Evolutionary conservation across 805 yeast species (phyloP), one percentile per base, ranked within the genome.

Genomic region (Candida morakotiae): DNA sequence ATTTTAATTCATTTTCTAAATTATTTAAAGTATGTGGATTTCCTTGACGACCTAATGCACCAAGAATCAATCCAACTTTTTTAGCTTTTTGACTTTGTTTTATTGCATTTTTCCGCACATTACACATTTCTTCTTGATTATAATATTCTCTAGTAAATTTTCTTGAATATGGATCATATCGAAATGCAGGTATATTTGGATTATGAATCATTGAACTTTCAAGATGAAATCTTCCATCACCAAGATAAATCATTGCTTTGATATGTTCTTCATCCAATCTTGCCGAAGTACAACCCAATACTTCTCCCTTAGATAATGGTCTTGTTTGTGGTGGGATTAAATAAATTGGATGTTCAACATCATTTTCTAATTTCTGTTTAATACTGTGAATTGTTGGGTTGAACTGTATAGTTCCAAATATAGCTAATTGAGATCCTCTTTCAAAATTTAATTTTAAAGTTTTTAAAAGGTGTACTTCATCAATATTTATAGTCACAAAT

Each of bases 141-240:
- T 87, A 93, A 44, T 77, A 75, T 58, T 93, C 98, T 31, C 83
- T 63, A 1, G 98, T 89, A 61, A 93, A 87, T 54, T 85, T 88
- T 44, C 95, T 72, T 13, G 88, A 84, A 56, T 93, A 93, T 9
- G 98, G 98, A 55, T 93, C 98, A 56, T 93, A 93, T 51, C 96
- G 77, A 60, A 69, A 93, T 0, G 98, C 98, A 0, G 94, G 94
- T 13, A 91, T 74, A 4, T 77, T 77, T 0, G 98, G 98, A 55
- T 93, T 93, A 59, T 89, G 98, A 39, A 93, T 93, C 98, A 93
- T 91, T 5, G 97, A 87, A 35, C 91, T 79, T 56, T 93, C 98
- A 30, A 93, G 66, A 60, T 93, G 98, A 63, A 93, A 93, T 35
- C 98, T 66, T 10, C 98, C 98, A 60, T 93, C 98, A 23, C 98